Percentiles rank a stretch among this genome's conserved stretches.
These are phyloP conservation scores for Syzygium oleosum DNA, from an alignment of 345 rosid species.

Conservation along the genomic window DNA sequence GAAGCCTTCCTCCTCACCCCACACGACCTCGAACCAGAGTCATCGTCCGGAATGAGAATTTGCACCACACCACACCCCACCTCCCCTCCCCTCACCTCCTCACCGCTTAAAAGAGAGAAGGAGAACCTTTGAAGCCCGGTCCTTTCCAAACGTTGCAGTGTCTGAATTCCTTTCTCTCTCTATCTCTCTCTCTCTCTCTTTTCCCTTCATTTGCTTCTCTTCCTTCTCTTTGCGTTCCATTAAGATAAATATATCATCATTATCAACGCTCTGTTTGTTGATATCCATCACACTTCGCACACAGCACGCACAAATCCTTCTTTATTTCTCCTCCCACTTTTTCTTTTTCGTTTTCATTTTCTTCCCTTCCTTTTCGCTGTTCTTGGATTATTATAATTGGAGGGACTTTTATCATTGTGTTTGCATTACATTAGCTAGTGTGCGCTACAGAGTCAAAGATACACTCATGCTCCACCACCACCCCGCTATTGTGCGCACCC, in stretches of 20 bases:
- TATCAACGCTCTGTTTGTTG: neutral
- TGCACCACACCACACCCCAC: neutral
- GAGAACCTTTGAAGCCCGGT: slow-evolving; percentile 7
- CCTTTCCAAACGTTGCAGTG: neutral
- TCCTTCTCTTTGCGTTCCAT: neutral
- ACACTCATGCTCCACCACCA: slow-evolving; percentile 19
- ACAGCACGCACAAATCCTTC: neutral
- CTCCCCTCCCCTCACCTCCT: neutral
- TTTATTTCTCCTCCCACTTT: neutral
- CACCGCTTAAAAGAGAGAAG: slow-evolving; percentile 31
- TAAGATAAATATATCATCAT: neutral
- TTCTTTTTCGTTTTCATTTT: neutral
- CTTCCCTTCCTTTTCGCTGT: no score
- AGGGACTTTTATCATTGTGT: neutral
- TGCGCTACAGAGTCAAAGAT: neutral
- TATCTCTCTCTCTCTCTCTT: neutral
- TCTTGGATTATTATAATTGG: neutral
- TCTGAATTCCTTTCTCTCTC: neutral
- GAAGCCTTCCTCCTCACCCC: neutral
- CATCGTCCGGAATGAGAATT: neutral
- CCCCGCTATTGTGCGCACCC: slow-evolving; percentile 22
- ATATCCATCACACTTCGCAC: slow-evolving; percentile 1
- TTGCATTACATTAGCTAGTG: neutral
- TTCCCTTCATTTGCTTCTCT: neutral
- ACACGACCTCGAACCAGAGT: neutral